Base-by-base conservation (phyloP, 495 filamentous ascomycete genomes). In the Trichoderma reesei region DNA sequence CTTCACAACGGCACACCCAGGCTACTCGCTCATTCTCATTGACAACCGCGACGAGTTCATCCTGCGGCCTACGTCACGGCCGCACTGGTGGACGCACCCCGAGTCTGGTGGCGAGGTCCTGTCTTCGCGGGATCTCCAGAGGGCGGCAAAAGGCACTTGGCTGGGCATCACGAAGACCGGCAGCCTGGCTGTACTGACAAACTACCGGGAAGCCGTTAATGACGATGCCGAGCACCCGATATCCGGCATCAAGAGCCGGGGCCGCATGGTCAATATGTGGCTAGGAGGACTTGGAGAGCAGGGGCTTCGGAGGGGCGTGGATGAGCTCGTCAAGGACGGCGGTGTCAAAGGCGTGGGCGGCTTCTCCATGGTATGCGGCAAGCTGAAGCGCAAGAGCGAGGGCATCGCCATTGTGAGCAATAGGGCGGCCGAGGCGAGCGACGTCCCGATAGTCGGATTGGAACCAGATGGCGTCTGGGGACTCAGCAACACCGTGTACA, bases 1-100 rank as follows among this genome's bases (percentile, higher is more conserved):
- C 37, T 72, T 96, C 56, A 92, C 95, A 42, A 97, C 92, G 4
- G 84, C 89, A 39, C 94, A 99, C 73, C 95, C 95, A 9, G 76
- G 84, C 61, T 99, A 97, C 76, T 84, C 92, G 13, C 79, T 98
- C 61, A 91, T 99, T 69, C 79, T 96, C 60, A 80, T 97, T 72
- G 88, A 91, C 77, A 99, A 99, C 72, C 84, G 94, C 71, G 94
- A 99, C 85, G 92, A 98, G 80, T 98, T 88, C 75, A 88, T 99
- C 62, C 82, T 85, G 59, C 90, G 94, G 26, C 92, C 94, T 61
- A 99, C 94, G 16, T 86, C 86, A 59, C 79, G 83, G 33, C 90
- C 88, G 64, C 80, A 87, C 67, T 97, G 89, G 88, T 99, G 94
- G 94, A 83, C 69, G 33, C 70, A 78, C 56, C 41, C 63, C 31